A percentile compares a stretch with the other conserved stretches of the same genome.
Evolutionary conservation across 2,329 filamentous ascomycete genomes (phyloP).

Genomic region (Clarireedia monteithiana): DNA sequence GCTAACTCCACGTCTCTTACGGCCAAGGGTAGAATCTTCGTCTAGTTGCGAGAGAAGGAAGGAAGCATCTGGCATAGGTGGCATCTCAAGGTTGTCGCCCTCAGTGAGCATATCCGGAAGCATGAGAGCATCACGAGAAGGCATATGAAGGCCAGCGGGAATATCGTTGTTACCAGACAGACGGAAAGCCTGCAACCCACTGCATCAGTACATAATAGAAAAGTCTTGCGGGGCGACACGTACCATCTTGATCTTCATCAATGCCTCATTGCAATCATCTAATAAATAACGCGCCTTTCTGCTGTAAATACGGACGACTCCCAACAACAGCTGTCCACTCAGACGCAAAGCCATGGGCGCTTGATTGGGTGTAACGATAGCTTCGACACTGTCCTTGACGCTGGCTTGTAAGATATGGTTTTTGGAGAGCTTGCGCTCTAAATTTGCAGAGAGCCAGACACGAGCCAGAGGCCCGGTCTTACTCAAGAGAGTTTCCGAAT

Average conservation of each 20-base stretch:
- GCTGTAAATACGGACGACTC: conserved; percentile 96
- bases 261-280: conserved; percentile 94
- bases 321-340: conserved; percentile 87
- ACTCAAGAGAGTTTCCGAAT: conserved; percentile 89
- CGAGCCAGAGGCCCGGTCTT: conserved; percentile 96
- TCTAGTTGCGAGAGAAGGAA: conserved; percentile 73
- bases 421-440: conserved; percentile 97
- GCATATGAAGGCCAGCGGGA: conserved; percentile 70
- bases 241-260: conserved; percentile 99
- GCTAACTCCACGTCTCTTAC: conserved; percentile 50
- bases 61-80: conserved; percentile 83
- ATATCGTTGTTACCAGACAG: conserved; percentile 93
- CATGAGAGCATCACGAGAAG: conserved; percentile 78
- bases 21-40: conserved; percentile 47
- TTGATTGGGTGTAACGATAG: conserved; percentile 87
- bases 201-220: conserved; percentile 29
- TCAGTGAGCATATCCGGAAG: conserved; percentile 90
- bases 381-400: conserved; percentile 87
- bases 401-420: conserved; percentile 92
- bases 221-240: conserved; percentile 26
- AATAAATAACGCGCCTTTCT: conserved; percentile 92
- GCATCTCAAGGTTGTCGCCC: conserved; percentile 67
- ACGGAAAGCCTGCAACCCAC: conserved; percentile 67
- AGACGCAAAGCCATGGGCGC: conserved; percentile 91
- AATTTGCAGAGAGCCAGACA: conserved; percentile 96